phyloP scores from a whole-genome alignment of 139 green algal species.

The Micromonas pusilla region DNA sequence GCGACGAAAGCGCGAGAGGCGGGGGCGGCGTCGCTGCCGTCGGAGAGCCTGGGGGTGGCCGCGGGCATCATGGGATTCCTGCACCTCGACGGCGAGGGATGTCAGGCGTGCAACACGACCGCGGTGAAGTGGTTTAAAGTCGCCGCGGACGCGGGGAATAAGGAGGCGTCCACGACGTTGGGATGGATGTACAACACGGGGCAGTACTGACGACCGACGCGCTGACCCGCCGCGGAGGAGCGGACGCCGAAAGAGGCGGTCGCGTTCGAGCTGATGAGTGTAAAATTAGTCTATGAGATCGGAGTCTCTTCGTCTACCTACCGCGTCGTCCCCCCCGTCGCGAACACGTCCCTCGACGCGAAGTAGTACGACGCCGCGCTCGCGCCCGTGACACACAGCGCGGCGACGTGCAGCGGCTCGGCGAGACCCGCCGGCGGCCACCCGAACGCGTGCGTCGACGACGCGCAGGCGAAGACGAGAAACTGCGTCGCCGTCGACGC shows the following conservation, averaged over 20 bases:
- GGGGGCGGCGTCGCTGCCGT: background rate
- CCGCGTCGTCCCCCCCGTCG: too few species aligned
- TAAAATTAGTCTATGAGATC: too few species aligned
- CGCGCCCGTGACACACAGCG: background rate
- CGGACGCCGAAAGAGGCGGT: too few species aligned
- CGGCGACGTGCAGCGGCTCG: background rate
- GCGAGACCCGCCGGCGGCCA: background rate
- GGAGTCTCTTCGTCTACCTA: too few species aligned
- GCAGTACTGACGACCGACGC: background rate
- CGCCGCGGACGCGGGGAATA: background rate
- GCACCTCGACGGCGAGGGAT: background rate
- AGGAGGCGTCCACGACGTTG: background rate
- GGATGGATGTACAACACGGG: background rate
- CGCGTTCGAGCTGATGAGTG: too few species aligned
- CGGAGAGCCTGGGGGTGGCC: background rate
- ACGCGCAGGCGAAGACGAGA: background rate
- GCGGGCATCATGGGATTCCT: background rate
- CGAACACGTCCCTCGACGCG: background rate
- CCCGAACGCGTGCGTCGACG: background rate
- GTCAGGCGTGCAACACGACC: background rate
- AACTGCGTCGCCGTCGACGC: constrained; percentile 33
- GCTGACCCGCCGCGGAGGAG: too few species aligned
- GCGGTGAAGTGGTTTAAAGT: background rate
- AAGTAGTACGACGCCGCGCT: background rate
- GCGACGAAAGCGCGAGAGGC: background rate